Base-by-base conservation (phyloP, 345 rosid species). In the Kernera saxatilis region DNA sequence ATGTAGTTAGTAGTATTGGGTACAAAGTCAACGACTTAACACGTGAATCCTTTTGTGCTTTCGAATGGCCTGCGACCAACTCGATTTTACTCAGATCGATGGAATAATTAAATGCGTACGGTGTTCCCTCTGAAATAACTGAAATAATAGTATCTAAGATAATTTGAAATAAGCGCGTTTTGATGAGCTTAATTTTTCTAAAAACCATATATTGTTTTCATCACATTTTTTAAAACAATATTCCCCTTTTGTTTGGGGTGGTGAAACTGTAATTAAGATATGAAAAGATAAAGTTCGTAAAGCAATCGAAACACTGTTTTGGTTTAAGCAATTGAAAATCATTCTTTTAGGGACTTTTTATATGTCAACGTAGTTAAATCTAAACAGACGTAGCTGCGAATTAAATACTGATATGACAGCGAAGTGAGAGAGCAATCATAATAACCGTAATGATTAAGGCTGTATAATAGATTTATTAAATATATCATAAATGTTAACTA, bases 11-110 rank as follows among this genome's bases (percentile, higher is more conserved):
- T 29, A 39, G 33, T n/a, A 18, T 2, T 62, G 36, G 70, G 8
- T 53, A 51, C 32, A 35, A 64, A 64, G 71, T 73, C 71, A 73
- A 45, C 40, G 55, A 30, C 5, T 62, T 14, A 35, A 55, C 65
- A 64, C 71, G 71, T 54, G 77, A 35, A 45, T 30, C 65, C 40
- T 54, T 26, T 53, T 32, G 13, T 52, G 19, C n/a, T 6, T 64
- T 72, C 43, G 49, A 64, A 65, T 64, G 64, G 41, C 48, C 10
- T 62, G 55, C 55, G 76, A 63, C 45, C 6, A 51, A 17, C 53
- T 44, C 30, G 23, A 40, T 35, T 71, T 51, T 39, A 62, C 54
- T 37, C 40, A 17, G 27, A 21, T 61, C 29, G 14, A 53, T 53
- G 56, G 3, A 62, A 53, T 52, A 19, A 35, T 35, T 43, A 32